Base-by-base conservation (phyloP, 805 yeast genomes). In the Diddensiella transvaalensis region DNA sequence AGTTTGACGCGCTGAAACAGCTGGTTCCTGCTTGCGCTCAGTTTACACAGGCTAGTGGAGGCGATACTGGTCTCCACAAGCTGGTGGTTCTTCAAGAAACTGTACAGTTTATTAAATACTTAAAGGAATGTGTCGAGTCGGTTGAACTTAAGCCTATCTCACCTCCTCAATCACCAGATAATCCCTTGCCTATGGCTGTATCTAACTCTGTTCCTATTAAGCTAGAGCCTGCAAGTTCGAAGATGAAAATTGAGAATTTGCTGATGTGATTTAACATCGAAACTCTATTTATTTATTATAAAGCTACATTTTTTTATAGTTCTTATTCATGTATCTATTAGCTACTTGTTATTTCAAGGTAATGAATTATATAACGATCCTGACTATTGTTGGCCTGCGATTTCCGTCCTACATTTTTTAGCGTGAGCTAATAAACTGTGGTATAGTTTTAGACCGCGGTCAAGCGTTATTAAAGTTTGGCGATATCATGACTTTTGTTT, bases 71-170 rank as follows among this genome's bases (percentile, higher is more conserved):
- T 17, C 83, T 87, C 81, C 87, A 86, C 67, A 87, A 87, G 66
- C 74, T 87, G 52, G 86, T 89, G 2, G 84, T 87, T 23, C 68
- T 87, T 37, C 89, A 86, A 63, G 82, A 87, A n/a, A 80, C 91
- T 0, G 95, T 87, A 21, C 90, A 85, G 60, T 86, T 87, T 60
- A 82, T 87, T 53, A 73, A 79, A 52, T 83, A 85, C 59, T 71
- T 86, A 42, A 89, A 85, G 62, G 32, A 40, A 10, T 49, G 53
- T 32, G 38, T 56, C 15, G 58, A 56, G 13, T n/a, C 18, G 13
- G 32, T 35, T n/a, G 38, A 35, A 35, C 21, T 35, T 18, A 35
- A 35, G 15, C 47, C 42, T 6, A 36, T 44, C 22, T 44, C 47
- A 23, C 47, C 47, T 13, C 38, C 38, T 35, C 21, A 18, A 35